phyloP scores from a whole-genome alignment of 177 flowering plant genomes.

The Vitis hybrid region DNA sequence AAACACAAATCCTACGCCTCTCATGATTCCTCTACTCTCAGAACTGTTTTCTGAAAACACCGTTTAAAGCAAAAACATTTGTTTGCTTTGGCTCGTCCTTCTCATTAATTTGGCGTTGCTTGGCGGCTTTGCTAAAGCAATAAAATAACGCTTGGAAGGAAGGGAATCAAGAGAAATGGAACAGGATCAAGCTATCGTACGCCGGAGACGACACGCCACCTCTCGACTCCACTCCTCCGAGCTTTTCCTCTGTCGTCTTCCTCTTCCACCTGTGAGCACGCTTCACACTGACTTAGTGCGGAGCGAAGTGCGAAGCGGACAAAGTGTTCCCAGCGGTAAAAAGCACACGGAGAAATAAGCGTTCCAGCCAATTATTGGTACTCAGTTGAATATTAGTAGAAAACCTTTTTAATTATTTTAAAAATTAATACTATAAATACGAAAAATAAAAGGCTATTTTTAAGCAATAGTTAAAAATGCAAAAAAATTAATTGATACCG shows the following conservation, averaged over 20 bases:
- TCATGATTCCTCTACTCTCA: slow-evolving; percentile 1
- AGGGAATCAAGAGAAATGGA: neutral
- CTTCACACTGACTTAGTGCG: neutral
- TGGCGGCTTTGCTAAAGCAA: too few species aligned
- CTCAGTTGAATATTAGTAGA: too few species aligned
- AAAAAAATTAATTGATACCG: too few species aligned
- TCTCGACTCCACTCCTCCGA: neutral
- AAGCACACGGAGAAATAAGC: too few species aligned
- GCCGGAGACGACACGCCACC: neutral
- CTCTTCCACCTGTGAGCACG: neutral
- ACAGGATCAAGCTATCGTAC: neutral
- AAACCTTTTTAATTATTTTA: too few species aligned
- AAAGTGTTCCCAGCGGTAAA: too few species aligned
- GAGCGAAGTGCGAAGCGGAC: neutral
- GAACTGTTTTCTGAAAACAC: slow-evolving; percentile 1
- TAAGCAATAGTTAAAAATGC: too few species aligned
- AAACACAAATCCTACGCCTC: slow-evolving; percentile 7
- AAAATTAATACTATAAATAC: too few species aligned
- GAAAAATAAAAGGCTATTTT: too few species aligned
- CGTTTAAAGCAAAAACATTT: neutral
- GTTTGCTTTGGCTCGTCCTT: neutral
- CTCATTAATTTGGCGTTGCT: too few species aligned
- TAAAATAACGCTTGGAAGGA: neutral
- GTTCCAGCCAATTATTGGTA: too few species aligned
- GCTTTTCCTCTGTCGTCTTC: neutral